Percentiles rank a stretch among this genome's conserved stretches.
Evolutionary conservation across 495 filamentous ascomycete species (phyloP).

Genomic region (Diplogelasinospora grovesii): DNA sequence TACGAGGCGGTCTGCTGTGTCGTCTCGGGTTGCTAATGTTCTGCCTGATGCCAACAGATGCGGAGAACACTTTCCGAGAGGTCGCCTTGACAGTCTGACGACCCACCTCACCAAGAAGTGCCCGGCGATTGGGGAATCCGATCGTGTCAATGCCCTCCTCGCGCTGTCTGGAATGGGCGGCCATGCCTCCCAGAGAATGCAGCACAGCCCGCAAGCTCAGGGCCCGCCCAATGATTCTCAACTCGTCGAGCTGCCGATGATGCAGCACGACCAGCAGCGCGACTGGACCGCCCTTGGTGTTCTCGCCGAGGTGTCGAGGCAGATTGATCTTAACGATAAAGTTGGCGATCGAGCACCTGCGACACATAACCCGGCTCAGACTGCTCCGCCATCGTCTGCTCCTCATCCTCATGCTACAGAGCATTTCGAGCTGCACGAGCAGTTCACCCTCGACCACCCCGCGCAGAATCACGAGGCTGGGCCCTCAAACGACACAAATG

Average conservation of each 20-base stretch:
- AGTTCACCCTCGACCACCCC: constrained; percentile 42
- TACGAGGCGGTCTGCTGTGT: background rate
- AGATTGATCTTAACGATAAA: constrained; percentile 51
- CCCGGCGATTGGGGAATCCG: constrained; percentile 59
- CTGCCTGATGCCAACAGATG: constrained; percentile 36
- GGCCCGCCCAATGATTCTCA: too few relatives aligned
- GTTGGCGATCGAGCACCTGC: constrained; percentile 34
- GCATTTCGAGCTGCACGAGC: constrained; percentile 43
- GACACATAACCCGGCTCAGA: constrained; percentile 6
- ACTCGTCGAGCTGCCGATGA: constrained; percentile 26
- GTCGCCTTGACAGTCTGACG: constrained; percentile 70
- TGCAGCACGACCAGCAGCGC: constrained; percentile 4
- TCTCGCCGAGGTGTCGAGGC: constrained; percentile 74
- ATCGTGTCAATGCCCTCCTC: constrained; percentile 59
- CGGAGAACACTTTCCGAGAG: constrained; percentile 78
- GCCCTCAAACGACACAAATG: constrained; percentile 23
- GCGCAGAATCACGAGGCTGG: constrained; percentile 32
- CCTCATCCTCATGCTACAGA: constrained; percentile 20
- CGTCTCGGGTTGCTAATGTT: constrained; percentile 2
- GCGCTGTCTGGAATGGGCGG: constrained; percentile 34
- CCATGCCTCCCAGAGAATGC: constrained; percentile 21
- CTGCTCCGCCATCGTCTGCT: background rate
- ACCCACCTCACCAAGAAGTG: constrained; percentile 78
- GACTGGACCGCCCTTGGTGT: constrained; percentile 72
- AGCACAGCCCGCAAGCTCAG: constrained; percentile 18